Evolutionary conservation across 371 early-diverging fungal genomes (phyloP).

Genomic region (Actinomortierella ambigua): DNA sequence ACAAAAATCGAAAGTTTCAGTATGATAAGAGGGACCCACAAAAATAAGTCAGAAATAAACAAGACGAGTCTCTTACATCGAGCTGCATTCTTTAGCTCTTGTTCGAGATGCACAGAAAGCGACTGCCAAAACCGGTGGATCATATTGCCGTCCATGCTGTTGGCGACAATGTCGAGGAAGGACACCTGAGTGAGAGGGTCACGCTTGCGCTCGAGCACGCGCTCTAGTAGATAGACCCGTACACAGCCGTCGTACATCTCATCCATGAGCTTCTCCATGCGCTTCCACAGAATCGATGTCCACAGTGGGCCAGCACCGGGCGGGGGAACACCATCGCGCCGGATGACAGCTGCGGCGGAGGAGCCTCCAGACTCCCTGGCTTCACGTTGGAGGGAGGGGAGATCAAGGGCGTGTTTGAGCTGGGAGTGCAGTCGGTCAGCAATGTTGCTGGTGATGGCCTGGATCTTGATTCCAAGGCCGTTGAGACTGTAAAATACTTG

Average conservation of each 20-base stretch:
- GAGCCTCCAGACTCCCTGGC: conserved; percentile 44
- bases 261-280: conserved; percentile 77
- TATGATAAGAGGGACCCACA: neutral
- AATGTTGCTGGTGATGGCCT: conserved; percentile 51
- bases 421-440: conserved; percentile 56
- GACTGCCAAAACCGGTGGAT: conserved; percentile 53
- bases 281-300: conserved; percentile 65
- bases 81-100: conserved; percentile 45
- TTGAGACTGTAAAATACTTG: conserved; percentile 79
- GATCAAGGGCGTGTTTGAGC: conserved; percentile 66
- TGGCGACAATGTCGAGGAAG: conserved; percentile 59
- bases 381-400: conserved; percentile 66
- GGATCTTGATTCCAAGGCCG: conserved; percentile 54
- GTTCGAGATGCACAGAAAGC: conserved; percentile 51
- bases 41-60: neutral
- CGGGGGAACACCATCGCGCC: conserved; percentile 58
- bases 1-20: neutral
- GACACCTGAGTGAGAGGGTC: conserved; percentile 70
- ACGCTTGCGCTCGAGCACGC: conserved; percentile 70
- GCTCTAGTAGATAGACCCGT: conserved; percentile 76
- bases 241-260: conserved; percentile 70
- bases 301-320: conserved; percentile 55
- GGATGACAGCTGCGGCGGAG: conserved; percentile 51
- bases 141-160: conserved; percentile 51
- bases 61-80: conserved; percentile 20